Base-by-base conservation (phyloP, 2,329 filamentous ascomycete species). In the Chrysoporthe puriensis region DNA sequence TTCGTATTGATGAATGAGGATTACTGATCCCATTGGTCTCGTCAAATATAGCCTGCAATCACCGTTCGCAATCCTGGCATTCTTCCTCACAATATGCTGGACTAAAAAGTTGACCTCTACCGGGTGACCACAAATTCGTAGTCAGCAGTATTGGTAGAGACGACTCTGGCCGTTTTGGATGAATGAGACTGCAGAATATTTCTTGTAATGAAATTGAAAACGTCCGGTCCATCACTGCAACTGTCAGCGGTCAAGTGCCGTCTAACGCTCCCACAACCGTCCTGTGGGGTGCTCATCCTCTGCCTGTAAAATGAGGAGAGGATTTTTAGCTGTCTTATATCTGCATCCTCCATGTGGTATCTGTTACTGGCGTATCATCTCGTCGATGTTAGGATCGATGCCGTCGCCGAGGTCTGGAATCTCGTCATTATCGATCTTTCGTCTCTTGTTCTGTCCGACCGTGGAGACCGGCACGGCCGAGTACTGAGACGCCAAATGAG, bases 381-480 rank as follows among this genome's bases (percentile, higher is more conserved):
- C 84, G 36, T 82, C 82, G 44, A 88, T 85, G 59, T 88, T 85
- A 0, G 83, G 80, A 70, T 88, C 86, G 62, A 88, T 86, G 0
- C 81, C 85, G 70, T 86, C 84, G 9, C 81, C 84, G n/a, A 88
- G 77, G 63, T 87, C 82, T 3, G 85, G 85, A 66, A 88, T 83
- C 46, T 86, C 85, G 14, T 81, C 81, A 1, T 81, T 77, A 46
- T 86, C 85, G 6, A 88, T 75, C 60, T 86, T 82, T 42, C 84
- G 82, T 68, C 86, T 81, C 75, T 88, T 88, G 72, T 87, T 87
- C 5, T 84, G 80, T 4, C 85, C 85, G 40, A 66, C 68, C 13
- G 66, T 59, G 8, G 82, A 79, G 42, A 86, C 78, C 1, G 84
- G 78, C 2, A 87, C 74, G 3, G 84, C 81, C 66, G 85, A 84